Percentiles rank a stretch among this genome's conserved stretches.
phyloP scores from a whole-genome alignment of 805 yeast species.

The Wickerhamomyces bisporus region DNA sequence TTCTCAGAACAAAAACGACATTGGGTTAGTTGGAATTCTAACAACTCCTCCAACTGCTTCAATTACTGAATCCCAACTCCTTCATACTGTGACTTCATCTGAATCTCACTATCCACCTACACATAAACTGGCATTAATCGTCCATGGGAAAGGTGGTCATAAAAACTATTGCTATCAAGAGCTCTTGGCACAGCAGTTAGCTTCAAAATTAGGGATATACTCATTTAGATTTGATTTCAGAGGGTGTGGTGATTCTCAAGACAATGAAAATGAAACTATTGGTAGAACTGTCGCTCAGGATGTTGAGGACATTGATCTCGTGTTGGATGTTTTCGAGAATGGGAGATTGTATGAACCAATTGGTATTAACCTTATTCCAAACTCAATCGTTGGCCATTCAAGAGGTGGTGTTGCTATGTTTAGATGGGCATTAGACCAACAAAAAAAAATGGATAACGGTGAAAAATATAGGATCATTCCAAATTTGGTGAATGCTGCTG shows the following conservation, averaged over 20 bases:
- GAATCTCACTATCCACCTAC: constrained; percentile 30
- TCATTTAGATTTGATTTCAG: constrained; percentile 80
- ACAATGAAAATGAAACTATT: constrained; percentile 14
- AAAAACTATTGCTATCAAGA: constrained; percentile 73
- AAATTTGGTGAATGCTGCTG: constrained; percentile 64
- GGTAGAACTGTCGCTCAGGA: constrained; percentile 67
- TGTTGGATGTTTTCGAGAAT: constrained; percentile 26
- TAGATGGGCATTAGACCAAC: constrained; percentile 55
- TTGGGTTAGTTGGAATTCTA: constrained; percentile 33
- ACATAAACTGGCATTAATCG: constrained; percentile 49
- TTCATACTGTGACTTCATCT: constrained; percentile 4
- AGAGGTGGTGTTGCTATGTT: constrained; percentile 76
- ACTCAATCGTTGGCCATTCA: constrained; percentile 70
- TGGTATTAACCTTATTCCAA: constrained; percentile 40
- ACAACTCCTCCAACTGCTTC: constrained; percentile 28
- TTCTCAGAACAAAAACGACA: constrained; percentile 18
- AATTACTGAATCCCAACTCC: constrained; percentile 15
- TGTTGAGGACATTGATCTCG: constrained; percentile 56
- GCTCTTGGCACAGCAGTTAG: constrained; percentile 52
- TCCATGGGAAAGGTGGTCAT: constrained; percentile 89
- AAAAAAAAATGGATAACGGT: constrained; percentile 28
- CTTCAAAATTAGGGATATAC: constrained; percentile 53
- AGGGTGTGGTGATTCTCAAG: constrained; percentile 76
- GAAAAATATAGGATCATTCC: constrained; percentile 47
- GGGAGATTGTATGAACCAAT: constrained; percentile 25